Conservation (phyloP, 371 early-diverging fungal genomes). For the Mortierella sp. region DNA sequence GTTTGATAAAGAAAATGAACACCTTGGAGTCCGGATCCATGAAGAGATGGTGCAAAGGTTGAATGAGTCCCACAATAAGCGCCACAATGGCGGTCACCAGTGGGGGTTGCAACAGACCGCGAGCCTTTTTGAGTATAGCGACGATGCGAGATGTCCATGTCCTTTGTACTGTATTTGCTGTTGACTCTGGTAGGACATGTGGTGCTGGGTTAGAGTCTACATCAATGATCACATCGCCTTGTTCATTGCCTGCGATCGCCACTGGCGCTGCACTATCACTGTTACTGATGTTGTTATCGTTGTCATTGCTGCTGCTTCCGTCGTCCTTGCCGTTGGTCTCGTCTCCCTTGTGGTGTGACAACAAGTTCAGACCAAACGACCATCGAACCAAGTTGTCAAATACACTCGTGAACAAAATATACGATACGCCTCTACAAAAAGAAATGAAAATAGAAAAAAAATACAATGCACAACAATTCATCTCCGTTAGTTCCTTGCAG, state of each 20-base stretch:
- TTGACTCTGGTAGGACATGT: background rate
- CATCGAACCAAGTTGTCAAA: constrained; percentile 82
- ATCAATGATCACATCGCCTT: background rate
- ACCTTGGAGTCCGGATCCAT: constrained; percentile 66
- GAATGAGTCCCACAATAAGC: constrained; percentile 67
- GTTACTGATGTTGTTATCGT: constrained; percentile 20
- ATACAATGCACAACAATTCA: background rate
- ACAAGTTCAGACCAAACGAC: constrained; percentile 80
- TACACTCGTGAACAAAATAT: constrained; percentile 80
- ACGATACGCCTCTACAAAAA: constrained; percentile 76
- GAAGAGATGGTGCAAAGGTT: constrained; percentile 39
- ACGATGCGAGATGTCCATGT: background rate
- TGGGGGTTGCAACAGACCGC: constrained; percentile 72
- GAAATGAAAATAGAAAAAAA: background rate
- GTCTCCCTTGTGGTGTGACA: constrained; percentile 56
- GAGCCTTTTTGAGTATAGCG: constrained; percentile 24
- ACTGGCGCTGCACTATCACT: background rate
- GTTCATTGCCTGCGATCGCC: background rate
- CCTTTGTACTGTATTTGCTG: background rate
- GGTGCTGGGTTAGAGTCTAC: background rate
- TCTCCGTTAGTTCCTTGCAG: background rate
- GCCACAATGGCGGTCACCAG: constrained; percentile 73
- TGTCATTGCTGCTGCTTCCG: background rate
- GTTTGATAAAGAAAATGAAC: constrained; percentile 69
- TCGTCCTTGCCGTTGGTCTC: constrained; percentile 26